Evolutionary conservation across 2,329 filamentous ascomycete genomes (phyloP).

Genomic region (Penicillium sp.): DNA sequence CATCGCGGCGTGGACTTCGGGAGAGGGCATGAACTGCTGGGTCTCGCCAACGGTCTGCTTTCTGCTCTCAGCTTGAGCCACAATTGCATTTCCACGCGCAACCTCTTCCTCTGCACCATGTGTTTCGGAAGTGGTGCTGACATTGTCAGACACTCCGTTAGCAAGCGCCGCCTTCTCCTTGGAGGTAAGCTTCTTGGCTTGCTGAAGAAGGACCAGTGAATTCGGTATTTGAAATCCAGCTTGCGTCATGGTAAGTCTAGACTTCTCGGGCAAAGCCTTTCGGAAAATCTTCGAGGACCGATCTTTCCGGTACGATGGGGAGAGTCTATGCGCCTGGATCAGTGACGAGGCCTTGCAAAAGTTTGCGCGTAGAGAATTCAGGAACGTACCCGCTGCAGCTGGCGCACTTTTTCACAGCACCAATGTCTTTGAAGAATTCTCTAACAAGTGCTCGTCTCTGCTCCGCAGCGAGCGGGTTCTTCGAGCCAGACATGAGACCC

Average conservation of each 20-base stretch:
- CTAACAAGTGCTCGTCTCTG: conserved; percentile 66
- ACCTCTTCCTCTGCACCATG: too few species aligned
- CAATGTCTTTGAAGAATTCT: conserved; percentile 68
- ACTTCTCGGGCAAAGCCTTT: conserved; percentile 64
- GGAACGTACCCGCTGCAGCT: conserved; percentile 49
- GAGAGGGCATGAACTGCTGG: conserved; percentile 72
- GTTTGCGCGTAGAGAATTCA: too few species aligned
- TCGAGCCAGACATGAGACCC: conserved; percentile 45
- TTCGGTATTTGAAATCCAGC: conserved; percentile 59
- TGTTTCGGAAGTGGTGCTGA: too few species aligned
- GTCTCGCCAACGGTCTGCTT: too few species aligned
- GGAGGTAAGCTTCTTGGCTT: too few species aligned
- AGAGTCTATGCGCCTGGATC: too few species aligned
- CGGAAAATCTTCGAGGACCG: conserved; percentile 88
- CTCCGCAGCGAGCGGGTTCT: conserved; percentile 75
- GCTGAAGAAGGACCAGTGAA: conserved; percentile 55
- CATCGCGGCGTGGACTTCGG: conserved; percentile 73
- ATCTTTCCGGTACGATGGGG: conserved; percentile 79
- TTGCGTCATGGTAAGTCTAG: conserved; percentile 67
- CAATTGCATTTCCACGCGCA: too few species aligned
- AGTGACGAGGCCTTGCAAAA: too few species aligned
- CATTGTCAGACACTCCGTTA: too few species aligned
- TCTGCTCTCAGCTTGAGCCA: too few species aligned
- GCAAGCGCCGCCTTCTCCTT: too few species aligned
- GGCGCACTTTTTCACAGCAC: conserved; percentile 59